A percentile compares a stretch with the other conserved stretches of the same genome.
Evolutionary conservation across 192 early-diverging fungal species (phyloP).

Genomic region (Coemansia sp.): DNA sequence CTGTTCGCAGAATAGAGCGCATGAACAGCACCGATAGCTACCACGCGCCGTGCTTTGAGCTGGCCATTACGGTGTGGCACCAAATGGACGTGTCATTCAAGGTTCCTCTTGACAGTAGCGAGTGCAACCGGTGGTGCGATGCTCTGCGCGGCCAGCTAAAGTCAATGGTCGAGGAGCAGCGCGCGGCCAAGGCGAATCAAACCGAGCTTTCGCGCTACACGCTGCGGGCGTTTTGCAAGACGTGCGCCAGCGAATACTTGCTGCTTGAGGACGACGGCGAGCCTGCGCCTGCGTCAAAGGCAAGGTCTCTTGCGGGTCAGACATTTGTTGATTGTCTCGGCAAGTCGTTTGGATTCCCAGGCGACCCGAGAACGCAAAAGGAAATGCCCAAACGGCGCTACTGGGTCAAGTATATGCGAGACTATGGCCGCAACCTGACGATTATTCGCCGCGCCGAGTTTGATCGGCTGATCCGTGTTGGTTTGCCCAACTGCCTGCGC

Average conservation of each 20-base stretch:
- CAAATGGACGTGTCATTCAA: slow-evolving; percentile 83
- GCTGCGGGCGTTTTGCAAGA: slow-evolving; percentile 48
- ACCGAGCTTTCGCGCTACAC: slow-evolving; percentile 38
- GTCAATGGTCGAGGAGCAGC: slow-evolving; percentile 74
- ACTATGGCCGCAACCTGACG: slow-evolving; percentile 87
- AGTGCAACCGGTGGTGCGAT: slow-evolving; percentile 79
- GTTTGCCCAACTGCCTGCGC: slow-evolving; percentile 79
- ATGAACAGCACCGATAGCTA: slow-evolving; percentile 58
- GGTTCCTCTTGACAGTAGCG: slow-evolving; percentile 60
- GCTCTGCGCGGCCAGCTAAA: slow-evolving; percentile 66
- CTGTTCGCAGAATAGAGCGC: slow-evolving; percentile 87
- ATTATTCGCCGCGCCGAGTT: slow-evolving; percentile 75
- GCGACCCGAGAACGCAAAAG: slow-evolving; percentile 26
- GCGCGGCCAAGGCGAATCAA: slow-evolving; percentile 55
- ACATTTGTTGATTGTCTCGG: slow-evolving; percentile 37
- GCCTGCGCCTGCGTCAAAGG: too few species aligned
- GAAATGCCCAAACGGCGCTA: slow-evolving; percentile 28
- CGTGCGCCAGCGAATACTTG: slow-evolving; percentile 71
- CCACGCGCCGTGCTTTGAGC: slow-evolving; percentile 50
- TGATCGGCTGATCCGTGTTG: slow-evolving; percentile 83
- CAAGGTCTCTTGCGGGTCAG: too few species aligned
- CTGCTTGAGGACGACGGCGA: slow-evolving; percentile 10
- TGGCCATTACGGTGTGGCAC: slow-evolving; percentile 89
- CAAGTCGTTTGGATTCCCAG: slow-evolving; percentile 46
- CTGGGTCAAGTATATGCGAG: slow-evolving; percentile 51